Percentiles rank a stretch among this genome's conserved stretches.
These are phyloP conservation scores for Monotropa hypopitys DNA, from an alignment of 179 eudicot genomes.

Conservation along the genomic window DNA sequence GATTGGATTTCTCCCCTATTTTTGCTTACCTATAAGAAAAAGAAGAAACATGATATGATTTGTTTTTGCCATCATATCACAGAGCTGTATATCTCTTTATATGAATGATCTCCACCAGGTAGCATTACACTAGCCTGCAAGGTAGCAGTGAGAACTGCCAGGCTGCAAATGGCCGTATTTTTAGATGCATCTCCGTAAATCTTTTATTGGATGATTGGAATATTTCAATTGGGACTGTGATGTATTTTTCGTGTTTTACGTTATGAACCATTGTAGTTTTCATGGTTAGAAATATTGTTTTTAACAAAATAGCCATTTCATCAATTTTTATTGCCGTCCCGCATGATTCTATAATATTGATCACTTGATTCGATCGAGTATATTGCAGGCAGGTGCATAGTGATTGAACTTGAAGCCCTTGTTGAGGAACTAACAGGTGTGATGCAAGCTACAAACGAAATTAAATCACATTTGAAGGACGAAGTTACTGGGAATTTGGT, in stretches of 20 bases:
- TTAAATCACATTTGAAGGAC: constrained; percentile 3
- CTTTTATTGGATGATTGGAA: background rate
- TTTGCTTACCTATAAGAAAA: background rate
- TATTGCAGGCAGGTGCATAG: constrained; percentile 23
- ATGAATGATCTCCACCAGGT: background rate
- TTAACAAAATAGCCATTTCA: background rate
- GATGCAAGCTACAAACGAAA: constrained; percentile 12
- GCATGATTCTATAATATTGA: background rate
- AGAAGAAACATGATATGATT: no score
- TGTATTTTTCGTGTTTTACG: background rate
- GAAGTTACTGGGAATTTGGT: constrained; percentile 5
- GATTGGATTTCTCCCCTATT: background rate
- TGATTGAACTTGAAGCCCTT: constrained; percentile 35
- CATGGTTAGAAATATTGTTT: background rate
- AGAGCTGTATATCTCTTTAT: background rate
- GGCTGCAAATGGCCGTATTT: background rate
- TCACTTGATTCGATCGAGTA: background rate
- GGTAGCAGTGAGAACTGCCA: background rate
- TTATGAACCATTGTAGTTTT: background rate
- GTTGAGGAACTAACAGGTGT: constrained; percentile 21
- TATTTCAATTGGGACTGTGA: background rate
- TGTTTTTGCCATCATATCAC: no score
- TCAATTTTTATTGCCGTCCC: background rate
- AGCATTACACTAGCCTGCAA: background rate
- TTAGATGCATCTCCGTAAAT: background rate